phyloP scores from a whole-genome alignment of 345 rosid species.

The Cardamine resedifolia region DNA sequence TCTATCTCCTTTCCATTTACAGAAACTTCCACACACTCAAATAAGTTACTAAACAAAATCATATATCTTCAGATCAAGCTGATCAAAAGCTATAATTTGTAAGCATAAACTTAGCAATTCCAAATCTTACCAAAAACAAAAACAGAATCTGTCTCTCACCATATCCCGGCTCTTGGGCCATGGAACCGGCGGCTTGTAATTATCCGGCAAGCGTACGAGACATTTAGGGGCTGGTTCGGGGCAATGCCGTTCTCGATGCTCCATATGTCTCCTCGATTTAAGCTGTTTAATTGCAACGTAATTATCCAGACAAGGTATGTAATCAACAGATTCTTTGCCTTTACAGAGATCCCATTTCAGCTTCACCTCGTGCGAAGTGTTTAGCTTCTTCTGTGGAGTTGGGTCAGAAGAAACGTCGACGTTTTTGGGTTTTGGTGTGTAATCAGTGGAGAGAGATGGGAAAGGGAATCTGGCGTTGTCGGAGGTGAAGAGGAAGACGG shows the following conservation, averaged over 20 bases:
- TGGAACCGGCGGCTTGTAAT: conserved; percentile 65
- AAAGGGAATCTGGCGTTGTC: conserved; percentile 33
- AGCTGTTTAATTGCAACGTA: conserved; percentile 55
- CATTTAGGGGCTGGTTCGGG: conserved; percentile 66
- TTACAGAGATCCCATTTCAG: conserved; percentile 60
- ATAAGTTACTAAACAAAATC: conserved; percentile 4
- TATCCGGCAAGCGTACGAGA: conserved; percentile 66
- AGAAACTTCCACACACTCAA: conserved; percentile 5
- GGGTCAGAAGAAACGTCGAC: conserved; percentile 27
- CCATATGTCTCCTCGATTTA: conserved; percentile 77
- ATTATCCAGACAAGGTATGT: conserved; percentile 85
- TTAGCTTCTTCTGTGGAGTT: conserved; percentile 27
- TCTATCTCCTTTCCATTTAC: background rate
- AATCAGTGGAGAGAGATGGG: conserved; percentile 40
- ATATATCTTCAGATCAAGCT: conserved; percentile 8
- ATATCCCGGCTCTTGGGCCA: conserved; percentile 98
- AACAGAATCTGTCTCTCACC: conserved; percentile 73
- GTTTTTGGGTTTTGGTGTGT: conserved; percentile 35
- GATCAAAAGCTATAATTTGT: conserved; percentile 4
- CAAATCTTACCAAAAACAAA: conserved; percentile 53
- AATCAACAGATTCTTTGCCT: conserved; percentile 55
- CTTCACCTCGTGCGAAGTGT: conserved; percentile 2
- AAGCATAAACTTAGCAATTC: background rate
- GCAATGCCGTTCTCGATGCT: conserved; percentile 89
- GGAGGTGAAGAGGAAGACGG: conserved; percentile 45